phyloP scores from a whole-genome alignment of 1,284 basidiomycete species.

The Leccinum griseonigrum region DNA sequence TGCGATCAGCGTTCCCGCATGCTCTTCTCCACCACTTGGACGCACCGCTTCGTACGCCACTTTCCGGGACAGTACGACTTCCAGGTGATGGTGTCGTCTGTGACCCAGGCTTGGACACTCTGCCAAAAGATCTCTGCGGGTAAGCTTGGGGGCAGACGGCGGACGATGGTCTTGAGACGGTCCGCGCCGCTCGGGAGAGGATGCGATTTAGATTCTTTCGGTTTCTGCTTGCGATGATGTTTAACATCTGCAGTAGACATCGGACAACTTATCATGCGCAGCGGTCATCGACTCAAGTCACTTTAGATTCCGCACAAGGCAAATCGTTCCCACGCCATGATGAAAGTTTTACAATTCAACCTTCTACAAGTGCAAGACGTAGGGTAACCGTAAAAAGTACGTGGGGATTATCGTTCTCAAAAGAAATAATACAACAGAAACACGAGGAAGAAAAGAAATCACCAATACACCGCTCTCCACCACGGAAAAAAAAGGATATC shows the following conservation, averaged over 20 bases:
- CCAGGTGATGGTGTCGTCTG: slow-evolving; percentile 70
- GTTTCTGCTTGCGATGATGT: slow-evolving; percentile 17
- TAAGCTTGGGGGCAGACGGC: slow-evolving; percentile 87
- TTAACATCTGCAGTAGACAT: slow-evolving; percentile 23
- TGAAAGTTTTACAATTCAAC: not conserved
- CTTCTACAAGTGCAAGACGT: not conserved
- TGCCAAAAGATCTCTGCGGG: slow-evolving; percentile 95
- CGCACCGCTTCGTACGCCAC: slow-evolving; percentile 64
- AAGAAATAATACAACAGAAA: slow-evolving; percentile 22
- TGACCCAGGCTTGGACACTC: slow-evolving; percentile 82
- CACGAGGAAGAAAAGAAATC: slow-evolving; percentile 5
- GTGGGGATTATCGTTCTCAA: not conserved
- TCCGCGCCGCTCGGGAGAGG: slow-evolving; percentile 33
- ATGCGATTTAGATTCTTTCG: slow-evolving; percentile 17
- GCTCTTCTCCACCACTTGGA: slow-evolving; percentile 3
- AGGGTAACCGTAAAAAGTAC: slow-evolving; percentile 7
- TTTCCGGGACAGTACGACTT: slow-evolving; percentile 69
- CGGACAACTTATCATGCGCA: not conserved
- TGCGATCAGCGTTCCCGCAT: not conserved
- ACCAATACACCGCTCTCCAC: slow-evolving; percentile 3
- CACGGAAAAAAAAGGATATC: not conserved
- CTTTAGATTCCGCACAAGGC: not conserved
- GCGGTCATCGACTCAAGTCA: not conserved
- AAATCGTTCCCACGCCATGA: not conserved
- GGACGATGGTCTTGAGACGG: slow-evolving; percentile 85